Evolutionary conservation across 257 asterid species (phyloP).

Genomic region (Ocimum tenuiflorum): DNA sequence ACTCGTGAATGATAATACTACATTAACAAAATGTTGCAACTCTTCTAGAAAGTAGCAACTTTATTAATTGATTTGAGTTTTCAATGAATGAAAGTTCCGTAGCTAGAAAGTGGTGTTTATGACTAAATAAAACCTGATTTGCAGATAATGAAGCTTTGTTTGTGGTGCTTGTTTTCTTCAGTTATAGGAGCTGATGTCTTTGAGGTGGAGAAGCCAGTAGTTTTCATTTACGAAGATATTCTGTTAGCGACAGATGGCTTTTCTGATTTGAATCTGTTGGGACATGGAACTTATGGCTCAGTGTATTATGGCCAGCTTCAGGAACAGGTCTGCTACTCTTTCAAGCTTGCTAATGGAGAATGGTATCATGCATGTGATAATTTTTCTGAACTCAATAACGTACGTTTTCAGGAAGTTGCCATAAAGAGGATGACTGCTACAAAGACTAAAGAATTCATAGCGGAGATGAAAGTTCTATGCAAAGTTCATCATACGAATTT

Average conservation of each 20-base stretch:
- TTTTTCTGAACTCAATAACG: slow-evolving; percentile 5
- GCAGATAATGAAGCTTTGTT: too few relatives aligned
- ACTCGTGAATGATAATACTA: background rate
- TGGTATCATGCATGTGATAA: background rate
- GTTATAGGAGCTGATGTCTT: slow-evolving; percentile 77
- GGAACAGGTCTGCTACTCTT: slow-evolving; percentile 56
- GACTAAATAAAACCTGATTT: too few relatives aligned
- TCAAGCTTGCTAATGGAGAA: background rate
- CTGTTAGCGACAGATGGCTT: slow-evolving; percentile 68
- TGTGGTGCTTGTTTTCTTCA: slow-evolving; percentile 31
- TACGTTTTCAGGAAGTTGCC: slow-evolving; percentile 70
- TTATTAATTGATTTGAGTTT: background rate
- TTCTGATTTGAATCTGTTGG: slow-evolving; percentile 82
- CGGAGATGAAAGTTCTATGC: slow-evolving; percentile 94
- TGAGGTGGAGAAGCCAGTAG: slow-evolving; percentile 85
- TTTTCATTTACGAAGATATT: slow-evolving; percentile 64
- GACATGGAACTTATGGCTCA: slow-evolving; percentile 89
- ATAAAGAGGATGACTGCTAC: slow-evolving; percentile 82
- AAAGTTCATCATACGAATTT: slow-evolving; percentile 92
- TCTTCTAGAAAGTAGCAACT: background rate
- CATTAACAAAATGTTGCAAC: background rate
- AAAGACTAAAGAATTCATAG: slow-evolving; percentile 82
- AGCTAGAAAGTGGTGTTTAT: background rate
- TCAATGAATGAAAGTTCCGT: background rate
- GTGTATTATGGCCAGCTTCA: slow-evolving; percentile 79